Evolutionary conservation across 2,329 filamentous ascomycete species (phyloP).

Genomic region (Penicillium polonicum): DNA sequence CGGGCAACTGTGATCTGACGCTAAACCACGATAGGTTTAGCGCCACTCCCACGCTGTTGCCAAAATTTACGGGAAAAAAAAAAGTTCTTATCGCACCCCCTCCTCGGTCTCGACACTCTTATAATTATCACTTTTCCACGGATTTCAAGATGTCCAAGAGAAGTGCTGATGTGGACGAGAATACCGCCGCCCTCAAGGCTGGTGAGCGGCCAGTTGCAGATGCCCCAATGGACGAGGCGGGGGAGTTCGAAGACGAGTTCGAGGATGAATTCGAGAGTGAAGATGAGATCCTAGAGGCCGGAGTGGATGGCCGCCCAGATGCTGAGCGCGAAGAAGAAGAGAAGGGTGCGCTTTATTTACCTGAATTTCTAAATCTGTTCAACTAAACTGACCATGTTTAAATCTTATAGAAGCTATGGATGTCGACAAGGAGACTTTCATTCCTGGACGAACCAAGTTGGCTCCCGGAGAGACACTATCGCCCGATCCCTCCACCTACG

Average conservation of each 20-base stretch:
- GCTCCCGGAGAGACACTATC: conserved; percentile 86
- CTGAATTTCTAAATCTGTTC: not conserved
- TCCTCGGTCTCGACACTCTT: conserved; percentile 15
- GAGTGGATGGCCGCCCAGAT: conserved; percentile 88
- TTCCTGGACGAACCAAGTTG: conserved; percentile 88
- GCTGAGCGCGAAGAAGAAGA: conserved; percentile 89
- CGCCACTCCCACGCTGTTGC: conserved; percentile 18
- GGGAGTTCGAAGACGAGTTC: conserved; percentile 74
- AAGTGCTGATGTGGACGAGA: conserved; percentile 54
- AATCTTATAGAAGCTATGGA: conserved; percentile 71
- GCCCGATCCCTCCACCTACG: conserved; percentile 90
- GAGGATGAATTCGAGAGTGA: conserved; percentile 95
- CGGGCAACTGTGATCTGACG: conserved; percentile 27
- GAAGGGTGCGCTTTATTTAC: conserved; percentile 53
- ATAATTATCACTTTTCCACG: conserved; percentile 2
- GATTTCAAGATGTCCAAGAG: conserved; percentile 58
- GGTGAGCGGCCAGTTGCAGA: conserved; percentile 58
- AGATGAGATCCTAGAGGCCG: conserved; percentile 91
- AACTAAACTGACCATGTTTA: not conserved
- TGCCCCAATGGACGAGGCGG: conserved; percentile 52
- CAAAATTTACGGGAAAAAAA: conserved; percentile 30
- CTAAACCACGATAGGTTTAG: conserved; percentile 39
- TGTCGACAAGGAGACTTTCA: conserved; percentile 90
- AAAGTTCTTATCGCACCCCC: conserved; percentile 31
- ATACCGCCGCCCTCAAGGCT: conserved; percentile 59